Conservation (phyloP, 768 basidiomycete genomes). For the Symmetrospora coprosmae region DNA sequence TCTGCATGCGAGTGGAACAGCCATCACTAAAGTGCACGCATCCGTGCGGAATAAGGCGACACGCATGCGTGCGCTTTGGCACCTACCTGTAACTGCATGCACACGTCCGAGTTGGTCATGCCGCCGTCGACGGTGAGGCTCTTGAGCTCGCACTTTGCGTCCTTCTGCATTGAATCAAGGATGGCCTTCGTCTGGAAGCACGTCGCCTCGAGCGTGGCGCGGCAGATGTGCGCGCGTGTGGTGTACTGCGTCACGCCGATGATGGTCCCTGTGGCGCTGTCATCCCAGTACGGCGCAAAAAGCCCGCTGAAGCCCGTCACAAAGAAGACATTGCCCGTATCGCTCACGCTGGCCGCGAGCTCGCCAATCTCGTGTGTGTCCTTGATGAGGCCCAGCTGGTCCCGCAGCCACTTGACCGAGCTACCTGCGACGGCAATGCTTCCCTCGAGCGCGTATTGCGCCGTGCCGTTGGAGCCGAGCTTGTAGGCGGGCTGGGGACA, state of each 20-base stretch:
- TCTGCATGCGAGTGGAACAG: slow-evolving; percentile 53
- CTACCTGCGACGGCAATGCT: slow-evolving; percentile 89
- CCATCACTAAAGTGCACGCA: slow-evolving; percentile 28
- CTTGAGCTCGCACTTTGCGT: slow-evolving; percentile 51
- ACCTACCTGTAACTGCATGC: no score
- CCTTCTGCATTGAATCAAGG: slow-evolving; percentile 84
- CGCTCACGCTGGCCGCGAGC: slow-evolving; percentile 59
- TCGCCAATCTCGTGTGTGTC: slow-evolving; percentile 70
- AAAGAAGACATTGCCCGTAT: slow-evolving; percentile 83
- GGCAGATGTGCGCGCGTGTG: slow-evolving; percentile 40
- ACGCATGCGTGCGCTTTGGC: no score
- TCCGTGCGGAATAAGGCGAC: slow-evolving; percentile 25
- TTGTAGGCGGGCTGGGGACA: slow-evolving; percentile 58
- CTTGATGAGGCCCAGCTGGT: slow-evolving; percentile 69
- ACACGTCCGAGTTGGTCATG: slow-evolving; percentile 84
- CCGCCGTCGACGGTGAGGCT: slow-evolving; percentile 94
- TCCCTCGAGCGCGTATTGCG: slow-evolving; percentile 88
- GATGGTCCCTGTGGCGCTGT: slow-evolving; percentile 68
- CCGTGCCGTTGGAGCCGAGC: slow-evolving; percentile 58
- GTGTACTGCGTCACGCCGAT: slow-evolving; percentile 82
- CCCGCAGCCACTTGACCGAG: slow-evolving; percentile 88
- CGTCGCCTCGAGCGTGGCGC: slow-evolving; percentile 88
- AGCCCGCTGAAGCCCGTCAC: slow-evolving; percentile 88
- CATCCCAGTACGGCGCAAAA: slow-evolving; percentile 95
- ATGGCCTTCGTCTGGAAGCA: slow-evolving; percentile 93